A percentile compares a stretch with the other conserved stretches of the same genome.
phyloP scores from a whole-genome alignment of 148 eudicot genomes.

The Rhododendron henanense region DNA sequence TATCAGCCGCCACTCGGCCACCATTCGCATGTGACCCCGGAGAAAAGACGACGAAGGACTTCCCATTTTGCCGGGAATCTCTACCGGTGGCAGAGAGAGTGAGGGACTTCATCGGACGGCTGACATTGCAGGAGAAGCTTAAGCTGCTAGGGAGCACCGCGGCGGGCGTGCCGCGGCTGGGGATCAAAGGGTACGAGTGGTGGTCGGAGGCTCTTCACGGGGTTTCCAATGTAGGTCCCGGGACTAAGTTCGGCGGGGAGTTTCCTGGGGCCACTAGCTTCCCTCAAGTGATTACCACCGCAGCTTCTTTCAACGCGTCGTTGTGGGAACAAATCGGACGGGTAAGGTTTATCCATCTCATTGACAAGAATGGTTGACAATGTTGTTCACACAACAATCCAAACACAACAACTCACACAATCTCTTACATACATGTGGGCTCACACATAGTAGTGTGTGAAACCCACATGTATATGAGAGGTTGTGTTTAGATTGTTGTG shows the following conservation, averaged over 20 bases:
- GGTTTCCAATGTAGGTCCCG: conserved; percentile 87
- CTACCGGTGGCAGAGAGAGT: conserved; percentile 43
- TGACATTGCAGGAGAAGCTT: conserved; percentile 79
- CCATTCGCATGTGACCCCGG: conserved; percentile 78
- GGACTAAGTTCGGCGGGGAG: conserved; percentile 73
- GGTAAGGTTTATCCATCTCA: conserved; percentile 32
- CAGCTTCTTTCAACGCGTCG: conserved; percentile 78
- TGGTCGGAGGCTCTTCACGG: conserved; percentile 99
- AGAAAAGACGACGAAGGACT: conserved; percentile 24
- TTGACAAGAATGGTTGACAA: too few relatives aligned
- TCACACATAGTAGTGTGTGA: too few relatives aligned
- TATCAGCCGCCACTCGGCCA: conserved; percentile 17
- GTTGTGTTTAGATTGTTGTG: too few relatives aligned
- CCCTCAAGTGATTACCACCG: conserved; percentile 86
- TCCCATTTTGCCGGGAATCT: conserved; percentile 43
- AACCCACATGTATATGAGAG: too few relatives aligned
- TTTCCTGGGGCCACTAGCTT: conserved; percentile 89
- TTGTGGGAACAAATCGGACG: conserved; percentile 91
- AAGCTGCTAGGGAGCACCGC: conserved; percentile 60
- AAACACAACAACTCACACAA: too few relatives aligned
- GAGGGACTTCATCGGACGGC: conserved; percentile 55
- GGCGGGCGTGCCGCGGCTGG: conserved; percentile 70
- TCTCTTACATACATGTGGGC: too few relatives aligned
- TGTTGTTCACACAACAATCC: too few relatives aligned
- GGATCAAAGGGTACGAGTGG: conserved; percentile 79